Base-by-base conservation (phyloP, 495 filamentous ascomycete genomes). In the Hypoxylon trugodes region DNA sequence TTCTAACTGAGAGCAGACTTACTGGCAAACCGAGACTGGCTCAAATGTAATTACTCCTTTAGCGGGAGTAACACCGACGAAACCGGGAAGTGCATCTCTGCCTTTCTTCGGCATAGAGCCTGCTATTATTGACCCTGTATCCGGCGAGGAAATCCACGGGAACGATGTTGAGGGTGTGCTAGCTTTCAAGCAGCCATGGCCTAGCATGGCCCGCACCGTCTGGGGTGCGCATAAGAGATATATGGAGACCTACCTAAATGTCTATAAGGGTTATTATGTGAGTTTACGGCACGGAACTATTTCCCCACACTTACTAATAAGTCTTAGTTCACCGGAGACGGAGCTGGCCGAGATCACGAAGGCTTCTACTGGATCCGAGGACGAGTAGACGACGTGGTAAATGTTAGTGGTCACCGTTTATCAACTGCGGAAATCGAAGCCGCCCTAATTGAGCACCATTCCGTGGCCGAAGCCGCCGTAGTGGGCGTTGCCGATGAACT, bases 351-450 rank as follows among this genome's bases (percentile, higher is more conserved):
- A 69, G 95, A 99, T 74, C 91, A 97, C 77, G 96, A 99, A 65
- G 95, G 95, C 47, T 98, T 98, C 82, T 98, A 98, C 85, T 98
- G 96, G 96, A 98, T 99, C 76, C 93, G 96, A 55, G 96, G 95
- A 43, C 92, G 95, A 79, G 95, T 98, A 24, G 95, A 99, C 72
- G 95, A 99, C 68, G 95, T 98, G 53, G 94, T 99, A 72, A 99
- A 98, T 74, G 95, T 99, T 46, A 93, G 89, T 59, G 95, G 95
- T 25, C 96, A 99, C 73, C 87, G 95, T 74, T 82, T 99, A 38
- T 97, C 94, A 9, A 99, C 96, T 13, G 95, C 95, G 40, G 95
- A 98, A 77, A 98, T 98, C 61, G 95, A 98, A 77, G 95, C 95
- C 25, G 95, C 95, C 15, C 84, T 98, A 33, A 86, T 98, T 60